phyloP scores from a whole-genome alignment of 805 yeast genomes.

The Suhomyces xylopsoci region DNA sequence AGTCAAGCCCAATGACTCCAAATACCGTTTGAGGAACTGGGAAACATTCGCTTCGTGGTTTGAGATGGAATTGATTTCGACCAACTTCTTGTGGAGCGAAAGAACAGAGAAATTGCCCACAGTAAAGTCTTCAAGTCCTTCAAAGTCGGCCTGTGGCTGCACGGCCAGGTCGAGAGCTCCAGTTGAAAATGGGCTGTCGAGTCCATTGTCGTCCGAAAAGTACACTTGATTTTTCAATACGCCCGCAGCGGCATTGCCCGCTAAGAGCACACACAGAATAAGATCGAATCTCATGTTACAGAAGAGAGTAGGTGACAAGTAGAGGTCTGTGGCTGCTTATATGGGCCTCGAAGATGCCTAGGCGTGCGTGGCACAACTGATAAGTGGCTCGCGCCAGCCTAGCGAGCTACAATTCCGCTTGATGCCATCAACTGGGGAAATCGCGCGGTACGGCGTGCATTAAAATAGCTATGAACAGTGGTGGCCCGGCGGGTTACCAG shows the following conservation, averaged over 20 bases:
- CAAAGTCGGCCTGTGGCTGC: neutral
- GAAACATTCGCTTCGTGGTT: slow-evolving; percentile 33
- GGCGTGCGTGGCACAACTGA: neutral
- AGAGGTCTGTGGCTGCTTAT: neutral
- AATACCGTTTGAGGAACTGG: slow-evolving; percentile 35
- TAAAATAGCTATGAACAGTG: neutral
- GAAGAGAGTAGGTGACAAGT: neutral
- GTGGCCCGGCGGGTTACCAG: neutral
- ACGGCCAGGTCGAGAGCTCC: neutral
- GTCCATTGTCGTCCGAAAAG: neutral
- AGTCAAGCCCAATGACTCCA: slow-evolving; percentile 45
- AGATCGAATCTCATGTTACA: neutral
- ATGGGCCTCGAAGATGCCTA: neutral
- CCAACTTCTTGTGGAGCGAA: slow-evolving; percentile 23
- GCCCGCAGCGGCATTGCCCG: neutral
- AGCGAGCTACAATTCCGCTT: neutral
- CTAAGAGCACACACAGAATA: neutral
- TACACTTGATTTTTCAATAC: neutral
- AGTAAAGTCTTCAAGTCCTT: slow-evolving; percentile 8
- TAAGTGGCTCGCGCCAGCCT: neutral
- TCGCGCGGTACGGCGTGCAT: neutral
- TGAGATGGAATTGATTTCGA: slow-evolving; percentile 24
- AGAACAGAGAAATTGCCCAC: slow-evolving; percentile 16
- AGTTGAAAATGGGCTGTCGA: neutral
- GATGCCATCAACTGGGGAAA: neutral